Base-by-base conservation (phyloP, 2,329 filamentous ascomycete genomes). In the Colletotrichum sp. region DNA sequence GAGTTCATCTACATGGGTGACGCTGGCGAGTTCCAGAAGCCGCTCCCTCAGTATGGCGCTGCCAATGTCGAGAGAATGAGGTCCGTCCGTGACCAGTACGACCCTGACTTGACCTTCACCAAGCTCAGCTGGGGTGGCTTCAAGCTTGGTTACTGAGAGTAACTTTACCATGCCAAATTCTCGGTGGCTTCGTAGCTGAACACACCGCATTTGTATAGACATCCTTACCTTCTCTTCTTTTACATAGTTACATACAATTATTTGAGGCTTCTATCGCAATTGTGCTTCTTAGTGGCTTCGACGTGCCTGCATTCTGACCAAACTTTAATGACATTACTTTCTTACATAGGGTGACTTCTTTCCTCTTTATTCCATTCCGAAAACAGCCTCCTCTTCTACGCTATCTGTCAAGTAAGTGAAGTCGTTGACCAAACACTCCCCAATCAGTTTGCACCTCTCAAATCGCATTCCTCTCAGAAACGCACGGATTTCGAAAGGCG, bases 1-100 rank as follows among this genome's bases (percentile, higher is more conserved):
- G 84, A 85, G 12, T 85, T 85, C 44, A 21, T 85, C 3, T 85
- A 85, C 49, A 83, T 85, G 80, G 83, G 83, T 2, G 85, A 85
- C 71, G 82, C 84, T 79, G 83, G 82, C 4, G 85, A 85, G 72
- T 81, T 79, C 77, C 85, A 86, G 70, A 81, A 86, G 71, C 80
- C 65, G 8, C 85, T 83, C 69, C 77, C 77, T 3, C 81, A 80
- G 1, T 85, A 85, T 59, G 81, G 82, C 0, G 39, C 64, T 8
- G 81, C 82, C 63, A 87, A 86, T 57, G 72, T 86, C 1, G 72
- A 78, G 39, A 83, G 80, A 24, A 80, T 87, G 81, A 79, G 79
- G 21, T 66, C 74, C 8, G 80, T 85, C 12, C 75, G 82, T 18
- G 72, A 77, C 2, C 77, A 67, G 7, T 85, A 86, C 75, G 85